These are phyloP conservation scores for Colletotrichum higginsianum DNA, from an alignment of 2,329 filamentous ascomycete genomes.

Conservation along the genomic window DNA sequence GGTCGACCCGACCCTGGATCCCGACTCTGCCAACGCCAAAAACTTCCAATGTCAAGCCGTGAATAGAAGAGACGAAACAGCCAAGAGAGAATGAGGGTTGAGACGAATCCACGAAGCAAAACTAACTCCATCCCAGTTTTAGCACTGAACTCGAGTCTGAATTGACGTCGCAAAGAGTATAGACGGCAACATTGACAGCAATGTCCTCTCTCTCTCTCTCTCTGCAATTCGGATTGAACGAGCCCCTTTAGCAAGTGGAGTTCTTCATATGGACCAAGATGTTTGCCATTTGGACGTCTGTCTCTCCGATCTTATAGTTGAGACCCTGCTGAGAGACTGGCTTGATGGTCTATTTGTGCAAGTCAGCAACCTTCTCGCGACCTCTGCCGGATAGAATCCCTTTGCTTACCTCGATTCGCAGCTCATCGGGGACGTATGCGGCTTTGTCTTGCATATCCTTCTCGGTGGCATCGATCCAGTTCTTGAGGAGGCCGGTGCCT, in stretches of 20 bases:
- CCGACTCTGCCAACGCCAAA: not conserved
- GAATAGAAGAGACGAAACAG: not conserved
- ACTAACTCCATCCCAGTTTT: not conserved
- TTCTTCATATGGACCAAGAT: not conserved
- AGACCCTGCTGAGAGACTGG: not conserved
- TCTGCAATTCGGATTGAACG: not conserved
- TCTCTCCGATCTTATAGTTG: not conserved
- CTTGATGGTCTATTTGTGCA: not conserved
- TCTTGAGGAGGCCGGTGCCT: not conserved
- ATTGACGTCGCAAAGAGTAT: not conserved
- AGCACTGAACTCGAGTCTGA: not conserved
- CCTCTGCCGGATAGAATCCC: not conserved
- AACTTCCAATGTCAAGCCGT: not conserved
- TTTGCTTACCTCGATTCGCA: slow-evolving; percentile 5
- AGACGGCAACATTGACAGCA: not conserved
- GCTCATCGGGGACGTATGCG: not conserved
- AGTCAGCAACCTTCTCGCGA: not conserved
- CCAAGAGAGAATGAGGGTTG: not conserved
- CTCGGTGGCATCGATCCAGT: slow-evolving; percentile 16
- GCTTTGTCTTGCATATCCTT: not conserved
- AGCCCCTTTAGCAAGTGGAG: not conserved
- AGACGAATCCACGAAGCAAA: not conserved
- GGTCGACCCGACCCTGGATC: not conserved
- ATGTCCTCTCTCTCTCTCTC: no score
- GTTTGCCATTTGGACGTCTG: not conserved